A percentile compares a stretch with the other conserved stretches of the same genome.
Evolutionary conservation across 2,329 filamentous ascomycete genomes (phyloP).

Genomic region (Aureobasidium sp.): DNA sequence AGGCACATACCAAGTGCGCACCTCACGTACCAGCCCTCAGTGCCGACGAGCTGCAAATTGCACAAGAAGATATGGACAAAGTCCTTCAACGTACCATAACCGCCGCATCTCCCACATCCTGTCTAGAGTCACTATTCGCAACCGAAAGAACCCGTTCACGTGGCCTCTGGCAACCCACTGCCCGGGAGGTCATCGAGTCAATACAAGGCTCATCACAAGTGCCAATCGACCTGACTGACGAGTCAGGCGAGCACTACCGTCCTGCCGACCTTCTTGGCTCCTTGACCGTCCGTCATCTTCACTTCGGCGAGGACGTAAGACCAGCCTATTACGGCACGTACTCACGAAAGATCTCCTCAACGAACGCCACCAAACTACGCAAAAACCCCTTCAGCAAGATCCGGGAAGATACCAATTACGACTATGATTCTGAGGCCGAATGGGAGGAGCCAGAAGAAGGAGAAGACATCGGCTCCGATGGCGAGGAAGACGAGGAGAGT

Average conservation of each 20-base stretch:
- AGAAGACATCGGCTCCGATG: constrained; percentile 59
- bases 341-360: constrained; percentile 50
- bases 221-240: constrained; percentile 38
- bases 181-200: constrained; percentile 36
- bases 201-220: constrained; percentile 36
- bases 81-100: not conserved
- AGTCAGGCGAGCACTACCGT: constrained; percentile 25
- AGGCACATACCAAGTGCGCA: constrained; percentile 66
- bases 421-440: constrained; percentile 79
- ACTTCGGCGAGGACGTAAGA: constrained; percentile 56
- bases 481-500: constrained; percentile 62
- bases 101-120: not conserved
- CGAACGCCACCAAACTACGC: constrained; percentile 41
- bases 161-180: constrained; percentile 18
- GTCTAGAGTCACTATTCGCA: not conserved
- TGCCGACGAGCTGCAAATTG: not conserved
- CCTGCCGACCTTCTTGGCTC: constrained; percentile 41
- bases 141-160: constrained; percentile 4
- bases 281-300: constrained; percentile 58
- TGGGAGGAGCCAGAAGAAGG: constrained; percentile 72
- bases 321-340: constrained; percentile 67
- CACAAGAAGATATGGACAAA: constrained; percentile 9
- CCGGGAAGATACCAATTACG: constrained; percentile 64
- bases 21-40: constrained; percentile 44
- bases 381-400: constrained; percentile 49